Percentiles rank a stretch among this genome's conserved stretches.
Conservation (phyloP, 2,329 filamentous ascomycete genomes). For the Penicillium aurantiogriseum region DNA sequence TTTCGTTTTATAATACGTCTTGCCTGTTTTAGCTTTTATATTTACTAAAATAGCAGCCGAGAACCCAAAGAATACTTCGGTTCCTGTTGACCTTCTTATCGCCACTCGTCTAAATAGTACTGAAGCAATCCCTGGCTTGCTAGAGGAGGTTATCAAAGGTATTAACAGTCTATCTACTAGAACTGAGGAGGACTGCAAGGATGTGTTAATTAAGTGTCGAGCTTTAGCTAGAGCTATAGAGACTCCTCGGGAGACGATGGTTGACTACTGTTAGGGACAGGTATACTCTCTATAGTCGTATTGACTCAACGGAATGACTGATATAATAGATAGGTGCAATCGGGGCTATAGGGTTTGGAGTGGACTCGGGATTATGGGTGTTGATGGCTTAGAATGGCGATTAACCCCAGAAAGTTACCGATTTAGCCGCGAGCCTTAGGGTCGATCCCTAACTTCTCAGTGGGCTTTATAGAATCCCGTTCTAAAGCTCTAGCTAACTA, state of each 20-base stretch:
- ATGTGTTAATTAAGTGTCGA: background rate
- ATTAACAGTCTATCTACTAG: background rate
- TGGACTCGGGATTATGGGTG: slow-evolving; percentile 5
- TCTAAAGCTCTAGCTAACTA: background rate
- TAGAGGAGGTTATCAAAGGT: background rate
- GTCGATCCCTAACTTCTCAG: slow-evolving; percentile 17
- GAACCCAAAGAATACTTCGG: background rate
- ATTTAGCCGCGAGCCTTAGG: slow-evolving; percentile 2
- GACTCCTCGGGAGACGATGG: slow-evolving; percentile 16
- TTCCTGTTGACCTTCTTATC: background rate
- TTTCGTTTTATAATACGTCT: too few species aligned
- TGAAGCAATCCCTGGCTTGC: background rate
- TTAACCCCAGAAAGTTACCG: slow-evolving; percentile 2
- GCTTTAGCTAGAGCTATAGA: slow-evolving; percentile 8
- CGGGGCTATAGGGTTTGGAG: background rate
- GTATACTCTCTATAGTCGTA: background rate
- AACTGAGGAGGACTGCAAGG: background rate
- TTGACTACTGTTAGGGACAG: slow-evolving; percentile 11
- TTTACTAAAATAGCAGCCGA: background rate
- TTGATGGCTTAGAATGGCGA: slow-evolving; percentile 11
- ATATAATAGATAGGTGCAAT: background rate
- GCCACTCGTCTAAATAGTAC: background rate
- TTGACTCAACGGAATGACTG: background rate
- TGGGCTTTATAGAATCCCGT: slow-evolving; percentile 2
- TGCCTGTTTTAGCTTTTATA: slow-evolving; percentile 36